phyloP scores from a whole-genome alignment of 2,329 filamentous ascomycete species.

The Penicillium brevicompactum region DNA sequence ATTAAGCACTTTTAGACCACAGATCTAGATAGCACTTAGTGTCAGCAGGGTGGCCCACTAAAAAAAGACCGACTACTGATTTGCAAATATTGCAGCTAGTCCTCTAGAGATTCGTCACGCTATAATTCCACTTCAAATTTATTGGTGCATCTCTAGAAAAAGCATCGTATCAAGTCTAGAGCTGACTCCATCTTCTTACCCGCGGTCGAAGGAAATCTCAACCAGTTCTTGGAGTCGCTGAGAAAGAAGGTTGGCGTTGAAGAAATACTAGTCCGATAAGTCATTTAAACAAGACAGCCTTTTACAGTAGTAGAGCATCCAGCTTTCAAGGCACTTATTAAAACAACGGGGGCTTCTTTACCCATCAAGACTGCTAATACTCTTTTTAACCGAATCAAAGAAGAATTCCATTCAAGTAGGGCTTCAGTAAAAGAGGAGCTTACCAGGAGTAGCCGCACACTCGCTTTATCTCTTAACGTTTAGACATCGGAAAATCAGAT shows the following conservation, averaged over 20 bases:
- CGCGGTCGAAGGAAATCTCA: neutral
- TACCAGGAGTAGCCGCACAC: neutral
- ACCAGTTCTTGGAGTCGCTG: conserved; percentile 5
- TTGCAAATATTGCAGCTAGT: conserved; percentile 6
- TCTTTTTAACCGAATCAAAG: conserved; percentile 6
- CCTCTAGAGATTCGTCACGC: conserved; percentile 11
- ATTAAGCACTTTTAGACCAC: conserved; percentile 13
- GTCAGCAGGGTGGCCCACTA: conserved; percentile 6
- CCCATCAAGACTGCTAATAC: conserved; percentile 6
- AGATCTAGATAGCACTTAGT: conserved; percentile 11
- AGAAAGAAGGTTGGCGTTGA: conserved; percentile 5
- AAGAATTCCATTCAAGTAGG: conserved; percentile 8
- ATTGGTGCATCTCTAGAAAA: conserved; percentile 6
- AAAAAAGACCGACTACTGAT: conserved; percentile 12
- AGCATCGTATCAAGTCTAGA: conserved; percentile 8
- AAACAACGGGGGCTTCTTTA: conserved; percentile 8
- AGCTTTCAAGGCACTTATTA: conserved; percentile 10
- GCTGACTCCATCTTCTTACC: conserved; percentile 2
- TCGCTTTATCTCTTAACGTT: neutral
- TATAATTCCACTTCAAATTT: conserved; percentile 12
- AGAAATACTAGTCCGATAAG: neutral
- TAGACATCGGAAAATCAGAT: conserved; percentile 10
- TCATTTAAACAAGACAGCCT: conserved; percentile 2
- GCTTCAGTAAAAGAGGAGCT: conserved; percentile 10
- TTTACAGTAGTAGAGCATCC: conserved; percentile 9